Evolutionary conservation across 164 flowering plant genomes (phyloP), one percentile per base, ranked within the genome.

Genomic region (Umbilicus rupestris): DNA sequence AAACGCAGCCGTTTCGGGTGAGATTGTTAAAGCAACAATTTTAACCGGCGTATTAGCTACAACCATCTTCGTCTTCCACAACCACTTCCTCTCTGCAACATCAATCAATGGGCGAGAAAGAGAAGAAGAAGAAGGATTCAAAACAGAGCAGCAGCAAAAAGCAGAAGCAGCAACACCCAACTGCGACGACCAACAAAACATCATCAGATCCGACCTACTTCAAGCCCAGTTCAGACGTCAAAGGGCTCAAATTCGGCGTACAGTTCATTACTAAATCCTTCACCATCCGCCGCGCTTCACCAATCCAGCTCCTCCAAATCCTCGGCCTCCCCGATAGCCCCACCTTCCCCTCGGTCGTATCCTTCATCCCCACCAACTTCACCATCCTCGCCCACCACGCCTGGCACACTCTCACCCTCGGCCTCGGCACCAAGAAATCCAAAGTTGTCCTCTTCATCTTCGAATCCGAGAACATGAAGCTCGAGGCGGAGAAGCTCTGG

Each of bases 341-440:
- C 3, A 82, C 87, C 5, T 82, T 90, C 55, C 82, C 90, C 29
- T 87, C 98, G 55, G 81, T 89, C 45, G 72, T 84, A 29, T 84
- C 96, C 17, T 90, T 68, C 72, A 39, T 93, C 60, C 98, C 98
- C 3, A 90, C 98, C 42, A 93, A 89, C 80, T 93, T 93, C 92
- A 90, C 97, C 30, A 89, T 93, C 71, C 64, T 93, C 33, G 96
- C 98, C 0, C 97, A 93, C 84, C 98, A 87, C 47, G 98, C 97
- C 0, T 89, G 92, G 96, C 94, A 93, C 78, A 93, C 97, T 4
- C 84, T 93, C 22, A 93, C 97, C 0, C 84, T 93, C 0, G 98
- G 98, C 50, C 87, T 93, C 0, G 98, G 98, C 15, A 93, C 98
- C 66, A 88, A 82, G 73, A 93, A 90, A 47, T 93, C 98, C 20